Evolutionary conservation across 2,329 filamentous ascomycete species (phyloP).

Genomic region (Shiraia bambusicola): DNA sequence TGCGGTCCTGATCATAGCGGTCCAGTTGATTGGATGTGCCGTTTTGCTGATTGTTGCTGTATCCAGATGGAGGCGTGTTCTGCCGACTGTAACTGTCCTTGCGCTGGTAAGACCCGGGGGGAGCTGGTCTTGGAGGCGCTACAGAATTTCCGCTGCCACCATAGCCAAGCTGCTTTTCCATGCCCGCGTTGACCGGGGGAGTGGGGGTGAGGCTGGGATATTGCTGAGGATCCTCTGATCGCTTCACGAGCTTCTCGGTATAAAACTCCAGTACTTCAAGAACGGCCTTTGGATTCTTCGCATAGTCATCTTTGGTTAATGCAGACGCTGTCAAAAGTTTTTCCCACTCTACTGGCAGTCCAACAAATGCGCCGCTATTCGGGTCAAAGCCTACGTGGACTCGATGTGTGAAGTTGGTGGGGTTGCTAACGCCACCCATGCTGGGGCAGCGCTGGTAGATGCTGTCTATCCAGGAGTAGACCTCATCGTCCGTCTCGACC

Average conservation of each 20-base stretch:
- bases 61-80: slow-evolving; percentile 36
- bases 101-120: slow-evolving; percentile 46
- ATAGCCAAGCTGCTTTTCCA: slow-evolving; percentile 54
- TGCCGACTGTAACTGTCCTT: slow-evolving; percentile 50
- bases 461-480: slow-evolving; percentile 98
- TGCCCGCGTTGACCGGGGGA: slow-evolving; percentile 54
- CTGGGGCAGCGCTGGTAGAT: slow-evolving; percentile 96
- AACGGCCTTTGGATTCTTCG: slow-evolving; percentile 76
- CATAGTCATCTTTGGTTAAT: slow-evolving; percentile 97
- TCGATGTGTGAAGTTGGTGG: slow-evolving; percentile 95
- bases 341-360: slow-evolving; percentile 93
- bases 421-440: slow-evolving; percentile 97
- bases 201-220: slow-evolving; percentile 70
- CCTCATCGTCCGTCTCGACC: slow-evolving; percentile 92
- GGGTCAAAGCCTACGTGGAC: slow-evolving; percentile 98
- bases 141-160: slow-evolving; percentile 47
- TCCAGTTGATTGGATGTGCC: slow-evolving; percentile 38
- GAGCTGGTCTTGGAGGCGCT: slow-evolving; percentile 51
- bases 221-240: slow-evolving; percentile 68
- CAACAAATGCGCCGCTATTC: slow-evolving; percentile 90
- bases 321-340: slow-evolving; percentile 93
- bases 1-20: slow-evolving; percentile 31
- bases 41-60: slow-evolving; percentile 31
- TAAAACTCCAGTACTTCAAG: slow-evolving; percentile 84
- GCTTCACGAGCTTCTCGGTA: slow-evolving; percentile 74